Evolutionary conservation across 148 eudicot genomes (phyloP).

Genomic region (Rhododendron vialii): DNA sequence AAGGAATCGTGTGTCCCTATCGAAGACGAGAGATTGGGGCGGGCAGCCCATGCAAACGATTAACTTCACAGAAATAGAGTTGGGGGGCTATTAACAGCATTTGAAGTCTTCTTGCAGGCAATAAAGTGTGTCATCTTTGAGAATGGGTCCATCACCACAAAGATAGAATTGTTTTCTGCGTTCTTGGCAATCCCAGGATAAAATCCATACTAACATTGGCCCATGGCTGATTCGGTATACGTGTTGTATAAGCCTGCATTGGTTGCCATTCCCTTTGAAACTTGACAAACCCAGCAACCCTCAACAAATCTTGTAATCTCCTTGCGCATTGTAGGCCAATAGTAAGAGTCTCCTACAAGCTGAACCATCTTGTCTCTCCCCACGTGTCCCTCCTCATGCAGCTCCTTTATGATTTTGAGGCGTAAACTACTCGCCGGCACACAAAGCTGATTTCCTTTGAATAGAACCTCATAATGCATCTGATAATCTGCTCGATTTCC

Average conservation of each 20-base stretch:
- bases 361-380: neutral
- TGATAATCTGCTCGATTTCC: neutral
- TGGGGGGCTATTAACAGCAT: too few species aligned
- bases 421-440: neutral
- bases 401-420: neutral
- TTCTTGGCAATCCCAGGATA: too few species aligned
- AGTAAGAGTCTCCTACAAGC: neutral
- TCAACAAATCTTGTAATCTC: neutral
- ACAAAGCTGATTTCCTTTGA: neutral
- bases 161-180: too few species aligned
- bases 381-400: neutral
- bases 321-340: neutral
- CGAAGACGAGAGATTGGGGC: too few species aligned
- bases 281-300: neutral
- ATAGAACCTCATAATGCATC: neutral
- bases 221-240: neutral
- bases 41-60: too few species aligned
- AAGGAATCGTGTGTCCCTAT: too few species aligned
- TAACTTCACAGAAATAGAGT: too few species aligned
- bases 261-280: neutral
- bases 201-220: too few species aligned
- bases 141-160: too few species aligned
- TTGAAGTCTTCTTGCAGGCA: too few species aligned
- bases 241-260: conserved; percentile 2
- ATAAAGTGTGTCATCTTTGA: too few species aligned